These are phyloP conservation scores for Chaetomiaceae sp. DNA, from an alignment of 2,329 filamentous ascomycete species.

Conservation along the genomic window DNA sequence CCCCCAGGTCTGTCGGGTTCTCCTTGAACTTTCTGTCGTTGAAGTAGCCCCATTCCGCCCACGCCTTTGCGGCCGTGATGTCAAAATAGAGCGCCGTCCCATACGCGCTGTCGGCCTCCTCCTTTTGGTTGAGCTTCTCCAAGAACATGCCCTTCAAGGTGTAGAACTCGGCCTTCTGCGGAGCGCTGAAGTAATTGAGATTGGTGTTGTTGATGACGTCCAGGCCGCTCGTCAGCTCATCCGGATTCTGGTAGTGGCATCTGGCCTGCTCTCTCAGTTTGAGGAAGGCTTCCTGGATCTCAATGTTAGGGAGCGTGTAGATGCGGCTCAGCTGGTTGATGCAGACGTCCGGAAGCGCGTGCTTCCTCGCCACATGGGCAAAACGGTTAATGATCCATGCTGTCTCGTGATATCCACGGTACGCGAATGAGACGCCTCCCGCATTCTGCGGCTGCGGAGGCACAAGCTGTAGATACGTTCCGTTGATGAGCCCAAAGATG, in stretches of 20 bases:
- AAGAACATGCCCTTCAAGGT: constrained; percentile 99
- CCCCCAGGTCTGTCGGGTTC: constrained; percentile 72
- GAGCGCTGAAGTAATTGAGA: constrained; percentile 91
- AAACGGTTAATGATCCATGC: constrained; percentile 99
- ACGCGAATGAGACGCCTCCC: constrained; percentile 89
- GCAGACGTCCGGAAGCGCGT: constrained; percentile 93
- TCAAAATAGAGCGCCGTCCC: constrained; percentile 95
- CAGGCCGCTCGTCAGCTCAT: constrained; percentile 84
- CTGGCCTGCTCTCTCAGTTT: constrained; percentile 98
- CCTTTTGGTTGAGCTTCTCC: constrained; percentile 84
- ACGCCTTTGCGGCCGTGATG: constrained; percentile 90
- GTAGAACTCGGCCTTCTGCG: constrained; percentile 98
- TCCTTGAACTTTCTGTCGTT: constrained; percentile 96
- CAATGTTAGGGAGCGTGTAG: constrained; percentile 97
- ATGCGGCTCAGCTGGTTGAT: constrained; percentile 96
- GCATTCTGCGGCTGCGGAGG: constrained; percentile 76
- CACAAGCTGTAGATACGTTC: constrained; percentile 80
- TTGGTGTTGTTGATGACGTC: constrained; percentile 99
- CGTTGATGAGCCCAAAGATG: constrained; percentile 96
- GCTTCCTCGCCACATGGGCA: constrained; percentile 94
- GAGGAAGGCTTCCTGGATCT: constrained; percentile 98
- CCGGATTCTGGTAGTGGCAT: constrained; percentile 94
- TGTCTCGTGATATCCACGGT: constrained; percentile 95
- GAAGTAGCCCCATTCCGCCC: constrained; percentile 99
- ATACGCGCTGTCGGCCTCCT: constrained; percentile 89